These are phyloP conservation scores for Termitomyces eurrhizus DNA, from an alignment of 768 basidiomycete species.

Conservation along the genomic window DNA sequence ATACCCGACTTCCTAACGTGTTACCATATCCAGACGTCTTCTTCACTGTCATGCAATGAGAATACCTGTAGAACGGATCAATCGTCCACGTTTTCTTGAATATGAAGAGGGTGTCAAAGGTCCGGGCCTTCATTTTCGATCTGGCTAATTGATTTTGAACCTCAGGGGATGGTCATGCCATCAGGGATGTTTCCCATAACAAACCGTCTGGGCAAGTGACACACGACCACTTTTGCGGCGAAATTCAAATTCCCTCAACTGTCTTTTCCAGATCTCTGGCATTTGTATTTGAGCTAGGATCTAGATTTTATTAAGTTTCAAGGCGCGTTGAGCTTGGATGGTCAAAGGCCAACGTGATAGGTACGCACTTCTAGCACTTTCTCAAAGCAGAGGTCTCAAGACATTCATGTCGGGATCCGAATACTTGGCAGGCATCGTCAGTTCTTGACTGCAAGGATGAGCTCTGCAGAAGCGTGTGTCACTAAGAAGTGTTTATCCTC, in stretches of 20 bases:
- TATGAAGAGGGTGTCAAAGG: constrained; percentile 3
- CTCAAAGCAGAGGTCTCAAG: not conserved
- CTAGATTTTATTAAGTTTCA: too few relatives aligned
- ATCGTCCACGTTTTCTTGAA: not conserved
- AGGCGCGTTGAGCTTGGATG: not conserved
- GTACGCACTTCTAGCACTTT: not conserved
- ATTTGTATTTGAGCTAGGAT: not conserved
- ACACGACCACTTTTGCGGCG: not conserved
- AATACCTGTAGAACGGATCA: not conserved
- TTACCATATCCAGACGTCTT: not conserved
- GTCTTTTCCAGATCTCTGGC: not conserved
- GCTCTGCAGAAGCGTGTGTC: not conserved
- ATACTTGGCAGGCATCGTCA: too few relatives aligned
- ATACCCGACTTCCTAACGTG: not conserved
- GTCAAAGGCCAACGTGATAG: not conserved
- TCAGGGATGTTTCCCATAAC: not conserved
- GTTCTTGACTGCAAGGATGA: not conserved
- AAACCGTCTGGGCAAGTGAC: not conserved
- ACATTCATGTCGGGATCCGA: not conserved
- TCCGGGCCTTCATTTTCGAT: not conserved
- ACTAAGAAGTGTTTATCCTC: not conserved
- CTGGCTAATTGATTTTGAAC: not conserved
- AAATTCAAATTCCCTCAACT: not conserved
- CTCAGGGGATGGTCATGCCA: not conserved
- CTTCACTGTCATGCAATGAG: not conserved